These are phyloP conservation scores for Xerocomus nothofagi DNA, from an alignment of 1,284 basidiomycete species.

Conservation along the genomic window DNA sequence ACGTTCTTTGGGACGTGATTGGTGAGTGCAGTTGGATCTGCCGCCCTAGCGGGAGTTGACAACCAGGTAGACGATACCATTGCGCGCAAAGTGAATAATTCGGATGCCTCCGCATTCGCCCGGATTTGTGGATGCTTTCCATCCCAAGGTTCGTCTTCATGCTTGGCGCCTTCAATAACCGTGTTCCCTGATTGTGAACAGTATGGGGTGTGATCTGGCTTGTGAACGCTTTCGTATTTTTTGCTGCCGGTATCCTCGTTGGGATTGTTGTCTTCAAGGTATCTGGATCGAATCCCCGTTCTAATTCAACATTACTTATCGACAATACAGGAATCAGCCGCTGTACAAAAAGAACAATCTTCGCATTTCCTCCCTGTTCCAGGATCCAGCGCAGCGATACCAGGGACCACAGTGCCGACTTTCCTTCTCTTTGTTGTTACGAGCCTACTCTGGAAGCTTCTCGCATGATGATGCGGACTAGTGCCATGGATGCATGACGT, in stretches of 20 bases:
- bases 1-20: slow-evolving; percentile 85
- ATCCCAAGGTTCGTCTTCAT: slow-evolving; percentile 51
- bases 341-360: slow-evolving; percentile 51
- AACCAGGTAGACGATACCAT: slow-evolving; percentile 76
- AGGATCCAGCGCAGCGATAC: slow-evolving; percentile 43
- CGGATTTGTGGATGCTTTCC: slow-evolving; percentile 82
- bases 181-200: slow-evolving; percentile 27
- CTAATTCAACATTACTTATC: slow-evolving; percentile 3
- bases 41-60: slow-evolving; percentile 1
- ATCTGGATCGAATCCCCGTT: slow-evolving; percentile 8
- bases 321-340: slow-evolving; percentile 50
- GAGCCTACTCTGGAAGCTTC: slow-evolving; percentile 27
- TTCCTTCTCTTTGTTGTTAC: slow-evolving; percentile 22
- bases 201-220: slow-evolving; percentile 94
- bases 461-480: slow-evolving; percentile 13
- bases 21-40: slow-evolving; percentile 43
- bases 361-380: slow-evolving; percentile 65
- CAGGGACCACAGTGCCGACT: slow-evolving; percentile 18
- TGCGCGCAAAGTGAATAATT: slow-evolving; percentile 86
- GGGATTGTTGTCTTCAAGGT: slow-evolving; percentile 89
- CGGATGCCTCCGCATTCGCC: slow-evolving; percentile 90
- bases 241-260: slow-evolving; percentile 79
- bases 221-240: slow-evolving; percentile 78
- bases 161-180: background rate
- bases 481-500: background rate